Percentiles rank a stretch among this genome's conserved stretches.
phyloP scores from a whole-genome alignment of 306 rosid genomes.

The Alnus rubra region DNA sequence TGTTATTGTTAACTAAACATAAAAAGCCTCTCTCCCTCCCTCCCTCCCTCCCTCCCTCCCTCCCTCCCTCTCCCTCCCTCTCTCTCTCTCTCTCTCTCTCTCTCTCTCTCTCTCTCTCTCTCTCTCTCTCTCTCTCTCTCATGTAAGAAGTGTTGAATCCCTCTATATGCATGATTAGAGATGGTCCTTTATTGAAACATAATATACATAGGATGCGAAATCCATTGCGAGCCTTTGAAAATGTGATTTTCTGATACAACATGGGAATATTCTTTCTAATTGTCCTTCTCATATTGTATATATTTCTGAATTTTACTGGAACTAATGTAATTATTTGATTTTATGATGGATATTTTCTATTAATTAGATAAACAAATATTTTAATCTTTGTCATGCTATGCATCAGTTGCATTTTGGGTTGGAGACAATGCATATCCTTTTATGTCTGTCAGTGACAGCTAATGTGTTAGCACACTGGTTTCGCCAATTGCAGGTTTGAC shows the following conservation, averaged over 20 bases:
- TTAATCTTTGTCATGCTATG: not conserved
- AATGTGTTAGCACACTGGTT: not conserved
- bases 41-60: not conserved
- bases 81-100: constrained; percentile 7
- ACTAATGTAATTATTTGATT: constrained; percentile 1
- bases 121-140: constrained; percentile 2
- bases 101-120: not conserved
- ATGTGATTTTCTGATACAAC: constrained; percentile 6
- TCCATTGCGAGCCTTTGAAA: constrained; percentile 13
- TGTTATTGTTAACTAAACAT: constrained; percentile 9
- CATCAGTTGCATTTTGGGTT: not conserved
- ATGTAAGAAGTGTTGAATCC: constrained; percentile 13
- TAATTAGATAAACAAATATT: not conserved
- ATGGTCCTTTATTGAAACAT: constrained; percentile 11
- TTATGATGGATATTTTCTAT: not conserved
- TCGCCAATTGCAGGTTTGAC: constrained; percentile 76
- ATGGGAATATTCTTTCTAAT: not conserved
- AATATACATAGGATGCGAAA: not conserved
- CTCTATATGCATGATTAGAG: not conserved
- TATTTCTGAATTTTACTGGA: not conserved
- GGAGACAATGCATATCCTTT: not conserved
- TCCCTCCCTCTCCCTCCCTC: not conserved
- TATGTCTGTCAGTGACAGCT: not conserved
- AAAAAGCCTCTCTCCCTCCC: not conserved
- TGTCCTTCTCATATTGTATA: constrained; percentile 14